phyloP scores from a whole-genome alignment of 768 basidiomycete genomes.

The Lactifluus volemus region DNA sequence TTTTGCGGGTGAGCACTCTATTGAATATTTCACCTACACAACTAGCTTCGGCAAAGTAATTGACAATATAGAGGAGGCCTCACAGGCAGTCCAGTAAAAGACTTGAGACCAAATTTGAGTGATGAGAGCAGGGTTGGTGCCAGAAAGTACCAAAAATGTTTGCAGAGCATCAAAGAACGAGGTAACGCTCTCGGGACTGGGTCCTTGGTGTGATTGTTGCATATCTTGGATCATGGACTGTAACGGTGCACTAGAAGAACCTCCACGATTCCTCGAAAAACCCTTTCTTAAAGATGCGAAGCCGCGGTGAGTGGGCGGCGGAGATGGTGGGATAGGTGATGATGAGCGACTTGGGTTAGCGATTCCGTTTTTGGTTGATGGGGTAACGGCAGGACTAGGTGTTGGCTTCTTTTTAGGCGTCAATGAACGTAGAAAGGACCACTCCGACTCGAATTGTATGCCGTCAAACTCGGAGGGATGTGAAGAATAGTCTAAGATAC shows the following conservation, averaged over 20 bases:
- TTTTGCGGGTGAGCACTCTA: slow-evolving; percentile 81
- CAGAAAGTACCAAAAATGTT: slow-evolving; percentile 72
- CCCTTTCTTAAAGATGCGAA: slow-evolving; percentile 66
- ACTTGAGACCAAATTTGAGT: slow-evolving; percentile 95
- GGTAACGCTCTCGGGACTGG: slow-evolving; percentile 47
- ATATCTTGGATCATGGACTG: slow-evolving; percentile 43
- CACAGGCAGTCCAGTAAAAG: slow-evolving; percentile 97
- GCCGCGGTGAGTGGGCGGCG: slow-evolving; percentile 21
- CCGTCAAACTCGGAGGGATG: slow-evolving; percentile 70
- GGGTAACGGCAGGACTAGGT: slow-evolving; percentile 26
- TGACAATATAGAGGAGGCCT: slow-evolving; percentile 30
- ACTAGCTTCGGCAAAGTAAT: slow-evolving; percentile 14
- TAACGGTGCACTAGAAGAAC: slow-evolving; percentile 38
- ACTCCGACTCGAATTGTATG: slow-evolving; percentile 93
- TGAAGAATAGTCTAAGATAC: slow-evolving; percentile 75
- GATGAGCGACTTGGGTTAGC: slow-evolving; percentile 38
- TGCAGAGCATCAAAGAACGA: slow-evolving; percentile 81
- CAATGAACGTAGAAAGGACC: slow-evolving; percentile 81
- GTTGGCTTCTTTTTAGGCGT: slow-evolving; percentile 48
- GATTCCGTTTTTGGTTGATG: slow-evolving; percentile 28
- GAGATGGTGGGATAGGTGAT: slow-evolving; percentile 34
- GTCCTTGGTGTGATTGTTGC: slow-evolving; percentile 32
- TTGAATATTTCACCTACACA: slow-evolving; percentile 73
- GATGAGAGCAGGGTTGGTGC: slow-evolving; percentile 81
- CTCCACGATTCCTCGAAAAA: slow-evolving; percentile 43